Conservation (phyloP, 169 alveolate genomes). For the Plasmodium yoelii region DNA sequence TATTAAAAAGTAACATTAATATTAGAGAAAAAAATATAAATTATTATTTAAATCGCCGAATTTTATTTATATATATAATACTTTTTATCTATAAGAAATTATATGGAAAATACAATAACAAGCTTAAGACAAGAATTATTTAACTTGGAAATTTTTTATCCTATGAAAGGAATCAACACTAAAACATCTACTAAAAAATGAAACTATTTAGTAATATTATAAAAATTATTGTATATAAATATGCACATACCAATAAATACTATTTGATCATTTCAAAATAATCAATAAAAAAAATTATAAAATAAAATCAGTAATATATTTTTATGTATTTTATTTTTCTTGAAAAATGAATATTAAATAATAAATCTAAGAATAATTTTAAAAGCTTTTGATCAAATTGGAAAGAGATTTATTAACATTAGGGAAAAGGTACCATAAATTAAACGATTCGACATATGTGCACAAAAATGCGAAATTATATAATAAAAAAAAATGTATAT, state of each 20-base stretch:
- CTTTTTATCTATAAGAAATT: background rate
- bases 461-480: background rate
- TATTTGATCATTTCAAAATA: too few relatives aligned
- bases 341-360: slow-evolving; percentile 2
- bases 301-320: background rate
- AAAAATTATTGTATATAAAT: too few relatives aligned
- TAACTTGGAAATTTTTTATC: too few relatives aligned
- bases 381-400: background rate
- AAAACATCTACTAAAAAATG: too few relatives aligned
- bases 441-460: slow-evolving; percentile 1
- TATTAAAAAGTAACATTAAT: background rate
- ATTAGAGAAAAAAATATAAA: background rate
- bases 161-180: too few relatives aligned
- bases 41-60: background rate
- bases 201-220: too few relatives aligned
- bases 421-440: background rate
- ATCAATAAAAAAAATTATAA: background rate
- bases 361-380: background rate
- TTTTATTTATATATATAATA: background rate
- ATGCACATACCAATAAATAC: too few relatives aligned
- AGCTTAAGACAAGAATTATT: too few relatives aligned
- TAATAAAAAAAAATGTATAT: slow-evolving; percentile 3
- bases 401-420: background rate
- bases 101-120: too few relatives aligned
- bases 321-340: background rate